Percentiles rank a stretch among this genome's conserved stretches.
Conservation (phyloP, 352 stramenopile genomes). For the Phytophthora palmivora region DNA sequence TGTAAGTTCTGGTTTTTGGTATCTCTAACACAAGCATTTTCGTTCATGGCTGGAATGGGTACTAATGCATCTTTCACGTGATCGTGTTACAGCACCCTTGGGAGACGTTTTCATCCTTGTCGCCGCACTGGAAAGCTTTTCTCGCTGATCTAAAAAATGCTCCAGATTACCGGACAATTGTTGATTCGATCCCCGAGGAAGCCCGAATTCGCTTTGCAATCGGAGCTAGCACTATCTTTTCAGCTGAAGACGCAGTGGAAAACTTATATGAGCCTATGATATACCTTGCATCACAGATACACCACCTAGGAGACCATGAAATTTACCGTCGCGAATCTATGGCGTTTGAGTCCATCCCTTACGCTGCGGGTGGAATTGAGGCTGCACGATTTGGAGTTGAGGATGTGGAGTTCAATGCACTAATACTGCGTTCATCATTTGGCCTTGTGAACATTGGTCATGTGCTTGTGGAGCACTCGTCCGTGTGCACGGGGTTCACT, state of each 20-base stretch:
- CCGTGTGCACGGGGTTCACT: slow-evolving; percentile 58
- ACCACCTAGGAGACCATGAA: slow-evolving; percentile 1
- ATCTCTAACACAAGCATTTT: not conserved
- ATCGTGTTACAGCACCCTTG: slow-evolving; percentile 68
- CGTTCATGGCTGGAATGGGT: no score
- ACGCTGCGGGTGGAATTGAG: slow-evolving; percentile 8
- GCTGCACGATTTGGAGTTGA: slow-evolving; percentile 53
- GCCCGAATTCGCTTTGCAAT: slow-evolving; percentile 58
- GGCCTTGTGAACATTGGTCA: slow-evolving; percentile 71
- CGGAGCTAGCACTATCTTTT: slow-evolving; percentile 45
- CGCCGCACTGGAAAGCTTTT: slow-evolving; percentile 65
- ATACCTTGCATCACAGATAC: slow-evolving; percentile 58
- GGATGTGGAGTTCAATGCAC: slow-evolving; percentile 85
- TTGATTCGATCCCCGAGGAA: slow-evolving; percentile 51
- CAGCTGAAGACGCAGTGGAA: slow-evolving; percentile 40
- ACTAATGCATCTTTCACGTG: not conserved
- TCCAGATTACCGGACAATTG: slow-evolving; percentile 53
- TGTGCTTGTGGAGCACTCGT: slow-evolving; percentile 68
- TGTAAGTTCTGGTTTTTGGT: slow-evolving; percentile 35
- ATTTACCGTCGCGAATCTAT: slow-evolving; percentile 10
- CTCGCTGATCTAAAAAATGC: slow-evolving; percentile 55
- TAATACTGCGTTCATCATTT: slow-evolving; percentile 70
- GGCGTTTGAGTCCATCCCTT: slow-evolving; percentile 7
- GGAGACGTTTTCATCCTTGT: slow-evolving; percentile 85
- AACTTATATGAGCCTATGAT: slow-evolving; percentile 87